Evolutionary conservation across 2,329 filamentous ascomycete species (phyloP), one percentile per base, ranked within the genome.

Genomic region (Penicillium sp.): DNA sequence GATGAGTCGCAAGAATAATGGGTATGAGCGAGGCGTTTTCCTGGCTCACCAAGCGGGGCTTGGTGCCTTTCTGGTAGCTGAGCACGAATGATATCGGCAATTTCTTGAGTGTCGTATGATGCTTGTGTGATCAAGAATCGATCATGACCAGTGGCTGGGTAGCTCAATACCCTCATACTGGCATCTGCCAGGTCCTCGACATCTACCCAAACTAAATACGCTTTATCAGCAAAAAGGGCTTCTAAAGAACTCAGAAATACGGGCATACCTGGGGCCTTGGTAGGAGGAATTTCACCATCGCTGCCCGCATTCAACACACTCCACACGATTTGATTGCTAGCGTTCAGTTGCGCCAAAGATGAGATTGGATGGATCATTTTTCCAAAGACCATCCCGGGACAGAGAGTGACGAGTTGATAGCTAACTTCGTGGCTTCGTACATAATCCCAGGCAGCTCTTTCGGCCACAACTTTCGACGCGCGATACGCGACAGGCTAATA

Each of bases 1-100:
- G 69, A 81, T 12, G 80, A 54, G 79, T 84, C 63, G 70, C 82
- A 65, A 58, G 81, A 42, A 46, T 69, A 68, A 58, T 68, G 64
- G 1, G 60, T 62, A 23, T 56, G 52, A 2, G 51, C 55, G 44
- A 63, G 52, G 4, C 64, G 56, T 21, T 52, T 56, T 8, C 65
- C 63, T 1, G 65, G 63, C 21, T 62, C 46, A 15, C 66, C 66
- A 10, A 59, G 24, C 0, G 65, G 61, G 3, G 59, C 57, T 12
- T 54, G 50, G 7, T 52, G 45, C n/a, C 40, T 55, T 2, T 62
- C 34, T 2, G 55, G 51, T 1, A 60, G 42, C 15, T 56, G 26
- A 2, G 43, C 37, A 8, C 62, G 49, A 17, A 63, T 46, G 2
- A 68, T 55, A 54, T 68, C 65, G 6, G 64, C 65, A n/a, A 68